Evolutionary conservation across 352 stramenopile species (phyloP).

Genomic region (Pythium oligandrum): DNA sequence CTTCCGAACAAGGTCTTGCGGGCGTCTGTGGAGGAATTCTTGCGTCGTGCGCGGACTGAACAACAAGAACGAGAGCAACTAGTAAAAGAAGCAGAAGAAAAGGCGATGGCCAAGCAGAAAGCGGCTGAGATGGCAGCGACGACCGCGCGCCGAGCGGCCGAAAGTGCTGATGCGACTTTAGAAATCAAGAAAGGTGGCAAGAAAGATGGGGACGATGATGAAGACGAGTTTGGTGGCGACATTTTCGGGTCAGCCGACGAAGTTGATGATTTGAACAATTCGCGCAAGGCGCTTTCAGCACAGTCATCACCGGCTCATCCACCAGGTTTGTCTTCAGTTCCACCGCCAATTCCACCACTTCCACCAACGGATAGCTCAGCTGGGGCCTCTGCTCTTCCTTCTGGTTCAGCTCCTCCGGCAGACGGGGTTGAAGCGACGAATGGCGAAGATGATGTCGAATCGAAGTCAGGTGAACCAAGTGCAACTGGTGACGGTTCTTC

Average conservation of each 20-base stretch:
- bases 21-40: constrained; percentile 81
- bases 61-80: constrained; percentile 82
- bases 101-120: constrained; percentile 77
- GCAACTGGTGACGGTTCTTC: no score
- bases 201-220: constrained; percentile 62
- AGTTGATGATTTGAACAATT: constrained; percentile 25
- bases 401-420: constrained; percentile 3
- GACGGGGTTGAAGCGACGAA: constrained; percentile 6
- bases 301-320: constrained; percentile 18
- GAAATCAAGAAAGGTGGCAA: constrained; percentile 82
- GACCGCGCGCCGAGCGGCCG: constrained; percentile 44
- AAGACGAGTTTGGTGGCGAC: constrained; percentile 84
- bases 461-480: no score
- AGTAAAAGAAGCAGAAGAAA: constrained; percentile 81
- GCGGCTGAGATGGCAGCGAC: constrained; percentile 50
- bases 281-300: constrained; percentile 17
- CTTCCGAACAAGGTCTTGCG: constrained; percentile 79
- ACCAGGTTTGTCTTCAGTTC: background rate
- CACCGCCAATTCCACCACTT: constrained; percentile 32
- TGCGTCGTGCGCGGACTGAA: constrained; percentile 67
- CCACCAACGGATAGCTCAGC: constrained; percentile 23
- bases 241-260: constrained; percentile 75
- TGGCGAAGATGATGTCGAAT: constrained; percentile 15
- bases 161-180: constrained; percentile 76
- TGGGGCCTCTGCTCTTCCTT: background rate